A percentile compares a stretch with the other conserved stretches of the same genome.
Evolutionary conservation across 805 yeast genomes (phyloP).

Genomic region (Lipomyces kockii): DNA sequence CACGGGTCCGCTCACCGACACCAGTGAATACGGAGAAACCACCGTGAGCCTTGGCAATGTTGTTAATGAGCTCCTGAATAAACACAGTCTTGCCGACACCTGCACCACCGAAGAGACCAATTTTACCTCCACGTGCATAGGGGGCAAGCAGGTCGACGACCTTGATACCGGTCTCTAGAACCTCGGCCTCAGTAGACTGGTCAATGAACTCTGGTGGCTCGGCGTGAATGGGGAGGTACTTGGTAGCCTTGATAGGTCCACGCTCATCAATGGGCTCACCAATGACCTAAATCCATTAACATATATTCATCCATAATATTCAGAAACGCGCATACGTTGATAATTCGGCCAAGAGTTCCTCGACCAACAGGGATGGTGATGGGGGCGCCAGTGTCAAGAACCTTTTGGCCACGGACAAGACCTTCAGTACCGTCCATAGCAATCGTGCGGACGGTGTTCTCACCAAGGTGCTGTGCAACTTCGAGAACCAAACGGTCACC

Average conservation of each 20-base stretch:
- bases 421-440: constrained; percentile 99
- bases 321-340: constrained; percentile 59
- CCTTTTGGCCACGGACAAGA: constrained; percentile 95
- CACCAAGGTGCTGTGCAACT: constrained; percentile 99
- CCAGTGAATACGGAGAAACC: constrained; percentile 99
- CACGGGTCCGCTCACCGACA: constrained; percentile 99
- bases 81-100: constrained; percentile 99
- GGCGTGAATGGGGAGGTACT: constrained; percentile 97
- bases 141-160: constrained; percentile 99
- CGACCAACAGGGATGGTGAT: constrained; percentile 99
- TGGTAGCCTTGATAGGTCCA: constrained; percentile 93
- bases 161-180: constrained; percentile 98
- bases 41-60: constrained; percentile 99
- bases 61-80: constrained; percentile 99
- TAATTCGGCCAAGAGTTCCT: constrained; percentile 98
- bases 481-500: constrained; percentile 87
- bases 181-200: constrained; percentile 97
- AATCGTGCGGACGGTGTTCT: constrained; percentile 99
- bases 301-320: constrained; percentile 40
- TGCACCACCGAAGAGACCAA: constrained; percentile 99
- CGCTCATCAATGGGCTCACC: constrained; percentile 99
- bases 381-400: constrained; percentile 96
- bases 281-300: constrained; percentile 47
- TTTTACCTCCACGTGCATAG: constrained; percentile 99
- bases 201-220: constrained; percentile 96